These are phyloP conservation scores for Talaromyces albobiverticillius DNA, from an alignment of 2,329 filamentous ascomycete genomes.

Conservation along the genomic window DNA sequence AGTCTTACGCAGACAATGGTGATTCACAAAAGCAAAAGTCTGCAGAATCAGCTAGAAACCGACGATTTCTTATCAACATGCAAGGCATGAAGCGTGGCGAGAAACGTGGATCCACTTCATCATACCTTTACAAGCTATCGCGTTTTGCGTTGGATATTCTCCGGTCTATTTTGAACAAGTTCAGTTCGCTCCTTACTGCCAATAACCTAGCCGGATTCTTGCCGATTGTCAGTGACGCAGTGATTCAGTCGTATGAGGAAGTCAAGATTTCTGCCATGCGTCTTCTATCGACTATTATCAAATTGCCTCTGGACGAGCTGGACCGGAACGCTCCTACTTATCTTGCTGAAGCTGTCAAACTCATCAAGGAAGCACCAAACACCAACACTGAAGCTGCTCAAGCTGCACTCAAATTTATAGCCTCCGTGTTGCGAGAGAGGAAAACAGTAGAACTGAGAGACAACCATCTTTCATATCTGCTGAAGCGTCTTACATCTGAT, in stretches of 20 bases:
- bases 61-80: constrained; percentile 72
- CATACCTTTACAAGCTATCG: constrained; percentile 81
- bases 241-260: constrained; percentile 83
- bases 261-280: constrained; percentile 86
- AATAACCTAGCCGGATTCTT: constrained; percentile 81
- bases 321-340: constrained; percentile 74
- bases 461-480: constrained; percentile 74
- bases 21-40: neutral
- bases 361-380: constrained; percentile 71
- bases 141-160: constrained; percentile 86
- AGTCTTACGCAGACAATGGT: constrained; percentile 65
- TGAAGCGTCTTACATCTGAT: constrained; percentile 79
- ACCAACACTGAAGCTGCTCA: constrained; percentile 83
- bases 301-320: constrained; percentile 70
- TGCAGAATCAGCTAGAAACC: constrained; percentile 22
- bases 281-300: constrained; percentile 79
- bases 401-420: constrained; percentile 82
- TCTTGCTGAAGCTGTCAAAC: constrained; percentile 77
- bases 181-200: constrained; percentile 74
- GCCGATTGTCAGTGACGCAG: constrained; percentile 81
- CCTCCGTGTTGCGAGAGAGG: constrained; percentile 78
- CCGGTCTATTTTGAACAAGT: constrained; percentile 79
- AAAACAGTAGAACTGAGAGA: constrained; percentile 74
- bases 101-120: constrained; percentile 68
- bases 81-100: constrained; percentile 73